Conservation (phyloP, 805 yeast species). For the Yarrowia keelungensis region DNA sequence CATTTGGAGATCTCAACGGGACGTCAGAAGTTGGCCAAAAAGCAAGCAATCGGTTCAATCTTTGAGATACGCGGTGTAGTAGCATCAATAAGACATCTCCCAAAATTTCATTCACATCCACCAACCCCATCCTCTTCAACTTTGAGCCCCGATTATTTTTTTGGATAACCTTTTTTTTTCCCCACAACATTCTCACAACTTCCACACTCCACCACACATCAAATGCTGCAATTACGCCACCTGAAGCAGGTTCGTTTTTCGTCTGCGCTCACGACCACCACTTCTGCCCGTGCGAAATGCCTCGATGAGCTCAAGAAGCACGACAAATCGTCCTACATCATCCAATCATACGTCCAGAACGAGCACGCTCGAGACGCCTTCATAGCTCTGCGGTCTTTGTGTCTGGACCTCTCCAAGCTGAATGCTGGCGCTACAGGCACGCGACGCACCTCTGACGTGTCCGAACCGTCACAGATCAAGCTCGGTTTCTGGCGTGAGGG, state of each 20-base stretch:
- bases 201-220: not conserved
- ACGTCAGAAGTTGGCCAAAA: too few relatives aligned
- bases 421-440: conserved; percentile 56
- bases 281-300: conserved; percentile 53
- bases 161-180: too few relatives aligned
- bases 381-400: conserved; percentile 69
- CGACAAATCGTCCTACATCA: conserved; percentile 69
- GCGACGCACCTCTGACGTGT: conserved; percentile 45
- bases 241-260: not conserved
- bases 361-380: conserved; percentile 65
- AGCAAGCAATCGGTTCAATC: too few relatives aligned
- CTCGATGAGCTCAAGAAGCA: conserved; percentile 53
- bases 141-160: too few relatives aligned
- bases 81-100: too few relatives aligned
- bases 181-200: too few relatives aligned
- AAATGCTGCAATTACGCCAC: not conserved
- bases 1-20: too few relatives aligned
- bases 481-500: conserved; percentile 78
- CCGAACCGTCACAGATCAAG: conserved; percentile 55
- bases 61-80: too few relatives aligned
- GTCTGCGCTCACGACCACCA: not conserved
- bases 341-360: conserved; percentile 71
- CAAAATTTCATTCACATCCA: too few relatives aligned
- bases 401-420: conserved; percentile 59
- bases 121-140: too few relatives aligned